Evolutionary conservation across 768 basidiomycete species (phyloP).

Genomic region (Russula sp.): DNA sequence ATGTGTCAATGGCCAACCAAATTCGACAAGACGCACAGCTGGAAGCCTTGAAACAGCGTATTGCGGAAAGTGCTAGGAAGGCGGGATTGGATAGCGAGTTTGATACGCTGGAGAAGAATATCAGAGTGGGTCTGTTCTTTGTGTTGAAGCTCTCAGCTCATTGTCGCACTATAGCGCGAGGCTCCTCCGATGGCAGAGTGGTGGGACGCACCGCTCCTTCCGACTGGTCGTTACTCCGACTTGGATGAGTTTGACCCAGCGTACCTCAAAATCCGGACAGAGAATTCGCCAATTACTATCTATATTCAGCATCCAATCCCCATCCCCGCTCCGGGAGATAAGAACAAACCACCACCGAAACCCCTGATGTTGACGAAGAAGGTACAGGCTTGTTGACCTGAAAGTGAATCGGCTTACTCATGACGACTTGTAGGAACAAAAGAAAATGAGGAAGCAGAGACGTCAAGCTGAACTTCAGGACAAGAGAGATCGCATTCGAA

Average conservation of each 20-base stretch:
- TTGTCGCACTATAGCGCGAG: conserved; percentile 52
- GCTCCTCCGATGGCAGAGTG: conserved; percentile 91
- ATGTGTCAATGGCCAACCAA: conserved; percentile 69
- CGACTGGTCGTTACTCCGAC: conserved; percentile 77
- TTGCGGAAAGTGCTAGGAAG: conserved; percentile 88
- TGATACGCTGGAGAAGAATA: conserved; percentile 84
- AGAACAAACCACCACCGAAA: conserved; percentile 72
- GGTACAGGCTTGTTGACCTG: conserved; percentile 39
- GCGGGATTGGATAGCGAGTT: conserved; percentile 93
- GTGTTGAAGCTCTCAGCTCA: neutral
- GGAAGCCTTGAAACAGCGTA: conserved; percentile 88
- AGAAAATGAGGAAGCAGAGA: conserved; percentile 93
- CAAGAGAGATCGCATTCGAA: conserved; percentile 89
- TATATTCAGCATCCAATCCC: conserved; percentile 98
- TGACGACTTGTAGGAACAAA: conserved; percentile 60
- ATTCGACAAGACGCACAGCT: conserved; percentile 73
- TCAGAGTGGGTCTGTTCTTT: conserved; percentile 56
- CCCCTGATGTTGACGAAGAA: conserved; percentile 92
- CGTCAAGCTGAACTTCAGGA: conserved; percentile 89
- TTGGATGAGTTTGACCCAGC: conserved; percentile 51
- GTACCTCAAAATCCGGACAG: conserved; percentile 59
- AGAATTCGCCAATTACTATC: conserved; percentile 75
- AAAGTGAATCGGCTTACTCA: conserved; percentile 8
- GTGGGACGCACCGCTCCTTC: conserved; percentile 92
- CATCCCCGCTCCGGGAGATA: conserved; percentile 87